Evolutionary conservation across 208 protist genomes (phyloP).

Genomic region (Crithidia bombi): DNA sequence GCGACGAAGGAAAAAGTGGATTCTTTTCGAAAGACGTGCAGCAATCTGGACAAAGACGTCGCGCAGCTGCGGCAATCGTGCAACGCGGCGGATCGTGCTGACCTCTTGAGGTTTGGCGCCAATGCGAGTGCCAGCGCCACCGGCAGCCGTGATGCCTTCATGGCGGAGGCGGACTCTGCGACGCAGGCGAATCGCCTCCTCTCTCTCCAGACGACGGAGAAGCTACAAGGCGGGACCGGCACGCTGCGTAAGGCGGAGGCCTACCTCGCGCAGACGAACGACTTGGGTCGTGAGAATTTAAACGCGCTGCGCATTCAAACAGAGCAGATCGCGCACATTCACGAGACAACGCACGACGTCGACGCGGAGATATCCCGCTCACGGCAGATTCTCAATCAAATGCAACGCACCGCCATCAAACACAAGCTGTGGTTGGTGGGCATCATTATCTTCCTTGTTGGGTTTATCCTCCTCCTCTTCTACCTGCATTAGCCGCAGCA

Average conservation of each 20-base stretch:
- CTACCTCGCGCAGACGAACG: slow-evolving; percentile 54
- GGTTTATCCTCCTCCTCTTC: slow-evolving; percentile 47
- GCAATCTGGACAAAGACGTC: slow-evolving; percentile 42
- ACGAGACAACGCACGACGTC: slow-evolving; percentile 53
- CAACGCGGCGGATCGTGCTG: slow-evolving; percentile 54
- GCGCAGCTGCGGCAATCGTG: slow-evolving; percentile 43
- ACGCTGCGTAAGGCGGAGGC: slow-evolving; percentile 67
- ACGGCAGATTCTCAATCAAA: slow-evolving; percentile 57
- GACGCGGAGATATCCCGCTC: slow-evolving; percentile 68
- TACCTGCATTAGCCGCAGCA: slow-evolving; percentile 24
- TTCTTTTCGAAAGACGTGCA: slow-evolving; percentile 37
- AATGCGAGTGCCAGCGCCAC: slow-evolving; percentile 6
- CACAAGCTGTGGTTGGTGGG: slow-evolving; percentile 60
- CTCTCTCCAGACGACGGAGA: slow-evolving; percentile 61
- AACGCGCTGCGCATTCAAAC: slow-evolving; percentile 60
- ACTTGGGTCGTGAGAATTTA: slow-evolving; percentile 48
- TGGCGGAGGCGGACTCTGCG: slow-evolving; percentile 42
- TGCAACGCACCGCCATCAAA: slow-evolving; percentile 70
- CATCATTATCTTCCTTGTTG: slow-evolving; percentile 53
- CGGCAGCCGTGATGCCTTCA: slow-evolving; percentile 13
- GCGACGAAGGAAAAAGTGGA: slow-evolving; percentile 49
- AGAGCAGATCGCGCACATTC: slow-evolving; percentile 66
- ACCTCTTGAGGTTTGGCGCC: slow-evolving; percentile 51
- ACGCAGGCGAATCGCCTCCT: slow-evolving; percentile 44
- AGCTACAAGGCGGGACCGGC: slow-evolving; percentile 56